phyloP scores from a whole-genome alignment of 75 land plant species.

The Pinus albicaulis region DNA sequence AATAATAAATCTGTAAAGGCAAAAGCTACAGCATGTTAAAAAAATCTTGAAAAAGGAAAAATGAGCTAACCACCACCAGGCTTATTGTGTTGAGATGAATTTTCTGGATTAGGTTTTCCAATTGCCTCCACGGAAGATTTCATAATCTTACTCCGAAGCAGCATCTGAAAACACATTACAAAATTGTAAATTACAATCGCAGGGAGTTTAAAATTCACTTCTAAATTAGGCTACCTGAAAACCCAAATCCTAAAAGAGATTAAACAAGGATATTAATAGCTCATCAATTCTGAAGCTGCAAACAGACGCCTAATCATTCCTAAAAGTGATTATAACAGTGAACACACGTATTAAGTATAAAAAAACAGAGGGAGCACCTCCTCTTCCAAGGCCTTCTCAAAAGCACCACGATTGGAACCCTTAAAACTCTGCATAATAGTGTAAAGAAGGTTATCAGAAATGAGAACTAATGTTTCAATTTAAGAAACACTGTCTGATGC shows the following conservation, averaged over 20 bases:
- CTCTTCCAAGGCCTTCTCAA: slow-evolving; percentile 33
- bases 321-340: background rate
- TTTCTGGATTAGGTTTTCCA: background rate
- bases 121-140: background rate
- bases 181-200: background rate
- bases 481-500: background rate
- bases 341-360: background rate
- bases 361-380: slow-evolving; percentile 9
- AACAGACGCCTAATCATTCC: background rate
- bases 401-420: slow-evolving; percentile 22
- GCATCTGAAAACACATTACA: slow-evolving; percentile 2
- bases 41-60: background rate
- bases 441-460: background rate
- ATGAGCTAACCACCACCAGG: background rate
- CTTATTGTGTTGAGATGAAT: background rate
- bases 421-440: slow-evolving; percentile 19
- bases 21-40: background rate
- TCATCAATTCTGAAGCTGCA: background rate
- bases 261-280: background rate
- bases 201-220: background rate
- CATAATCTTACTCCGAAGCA: background rate
- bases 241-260: too few relatives aligned
- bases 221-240: background rate
- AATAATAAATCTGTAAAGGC: too few relatives aligned
- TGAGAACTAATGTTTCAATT: background rate